These are phyloP conservation scores for Lenwebbia sp. DNA, from an alignment of 345 rosid species.

Conservation along the genomic window DNA sequence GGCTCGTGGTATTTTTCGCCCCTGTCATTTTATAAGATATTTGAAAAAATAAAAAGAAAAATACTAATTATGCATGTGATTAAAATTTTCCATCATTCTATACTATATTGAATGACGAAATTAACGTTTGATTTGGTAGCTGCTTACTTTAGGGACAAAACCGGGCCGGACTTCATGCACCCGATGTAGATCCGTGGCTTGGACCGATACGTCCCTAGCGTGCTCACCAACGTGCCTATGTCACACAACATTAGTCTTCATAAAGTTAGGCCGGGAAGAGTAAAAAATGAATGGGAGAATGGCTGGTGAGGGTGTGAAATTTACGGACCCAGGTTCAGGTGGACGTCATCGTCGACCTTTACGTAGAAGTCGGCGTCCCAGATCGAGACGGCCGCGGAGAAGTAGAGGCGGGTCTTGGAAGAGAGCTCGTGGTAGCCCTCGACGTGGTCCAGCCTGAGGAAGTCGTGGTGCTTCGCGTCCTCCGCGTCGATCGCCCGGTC, in stretches of 20 bases:
- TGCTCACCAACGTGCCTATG: slow-evolving; percentile 40
- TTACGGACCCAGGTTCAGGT: slow-evolving; percentile 51
- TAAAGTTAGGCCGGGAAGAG: not conserved
- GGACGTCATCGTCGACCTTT: slow-evolving; percentile 88
- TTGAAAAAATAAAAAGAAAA: not conserved
- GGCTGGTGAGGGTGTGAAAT: not conserved
- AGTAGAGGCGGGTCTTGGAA: slow-evolving; percentile 66
- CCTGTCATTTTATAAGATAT: slow-evolving; percentile 11
- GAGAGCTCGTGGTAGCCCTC: slow-evolving; percentile 87
- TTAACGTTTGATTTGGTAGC: fast-evolving
- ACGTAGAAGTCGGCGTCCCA: slow-evolving; percentile 84
- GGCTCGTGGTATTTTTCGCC: slow-evolving; percentile 83
- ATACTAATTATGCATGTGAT: not conserved
- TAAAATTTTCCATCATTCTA: not conserved
- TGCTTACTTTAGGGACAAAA: slow-evolving; percentile 60
- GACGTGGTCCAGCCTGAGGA: slow-evolving; percentile 68
- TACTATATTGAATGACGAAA: not conserved
- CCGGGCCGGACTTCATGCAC: slow-evolving; percentile 97
- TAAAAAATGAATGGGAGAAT: not conserved
- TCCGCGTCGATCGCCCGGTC: slow-evolving; percentile 72
- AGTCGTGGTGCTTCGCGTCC: slow-evolving; percentile 51
- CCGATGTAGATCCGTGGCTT: slow-evolving; percentile 83
- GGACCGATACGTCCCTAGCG: slow-evolving; percentile 44
- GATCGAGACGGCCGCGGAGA: slow-evolving; percentile 61
- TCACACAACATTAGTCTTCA: not conserved